Percentiles rank a stretch among this genome's conserved stretches.
phyloP scores from a whole-genome alignment of 768 basidiomycete genomes.

The Boletus bicolor region DNA sequence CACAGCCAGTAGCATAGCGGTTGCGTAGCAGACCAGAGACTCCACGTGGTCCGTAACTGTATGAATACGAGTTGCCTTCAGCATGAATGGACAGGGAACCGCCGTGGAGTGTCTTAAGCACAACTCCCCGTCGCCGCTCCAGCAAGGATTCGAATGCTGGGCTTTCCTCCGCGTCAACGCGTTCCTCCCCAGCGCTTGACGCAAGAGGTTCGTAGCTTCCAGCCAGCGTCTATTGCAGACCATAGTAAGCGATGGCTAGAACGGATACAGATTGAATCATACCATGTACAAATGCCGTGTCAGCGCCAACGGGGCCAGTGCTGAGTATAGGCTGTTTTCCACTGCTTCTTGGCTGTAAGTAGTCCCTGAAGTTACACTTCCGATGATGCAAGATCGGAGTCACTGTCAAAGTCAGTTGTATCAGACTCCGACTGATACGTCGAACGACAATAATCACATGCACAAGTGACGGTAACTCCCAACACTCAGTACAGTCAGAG shows the following conservation, averaged over 20 bases:
- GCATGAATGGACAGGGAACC: constrained; percentile 25
- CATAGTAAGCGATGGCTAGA: background rate
- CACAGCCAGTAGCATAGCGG: constrained; percentile 62
- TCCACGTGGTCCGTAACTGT: constrained; percentile 72
- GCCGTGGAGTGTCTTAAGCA: constrained; percentile 25
- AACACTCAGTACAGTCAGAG: too few relatives aligned
- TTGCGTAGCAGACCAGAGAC: constrained; percentile 62
- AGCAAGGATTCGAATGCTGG: constrained; percentile 18
- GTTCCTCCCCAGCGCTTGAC: constrained; percentile 11
- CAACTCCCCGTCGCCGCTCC: constrained; percentile 14
- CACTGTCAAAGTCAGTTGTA: too few relatives aligned
- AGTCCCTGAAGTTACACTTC: background rate
- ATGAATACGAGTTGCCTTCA: constrained; percentile 46
- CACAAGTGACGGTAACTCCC: background rate
- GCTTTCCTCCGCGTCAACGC: constrained; percentile 8
- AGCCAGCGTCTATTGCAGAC: constrained; percentile 2
- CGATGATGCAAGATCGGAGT: too few relatives aligned
- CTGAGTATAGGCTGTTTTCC: background rate
- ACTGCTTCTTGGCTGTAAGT: background rate
- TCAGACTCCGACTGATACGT: background rate
- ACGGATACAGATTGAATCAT: background rate
- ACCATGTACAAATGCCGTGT: constrained; percentile 12
- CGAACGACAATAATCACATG: background rate
- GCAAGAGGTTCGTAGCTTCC: constrained; percentile 16
- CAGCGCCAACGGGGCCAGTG: background rate